phyloP scores from a whole-genome alignment of 2,329 filamentous ascomycete species.

The Aspergillus luchuensis region DNA sequence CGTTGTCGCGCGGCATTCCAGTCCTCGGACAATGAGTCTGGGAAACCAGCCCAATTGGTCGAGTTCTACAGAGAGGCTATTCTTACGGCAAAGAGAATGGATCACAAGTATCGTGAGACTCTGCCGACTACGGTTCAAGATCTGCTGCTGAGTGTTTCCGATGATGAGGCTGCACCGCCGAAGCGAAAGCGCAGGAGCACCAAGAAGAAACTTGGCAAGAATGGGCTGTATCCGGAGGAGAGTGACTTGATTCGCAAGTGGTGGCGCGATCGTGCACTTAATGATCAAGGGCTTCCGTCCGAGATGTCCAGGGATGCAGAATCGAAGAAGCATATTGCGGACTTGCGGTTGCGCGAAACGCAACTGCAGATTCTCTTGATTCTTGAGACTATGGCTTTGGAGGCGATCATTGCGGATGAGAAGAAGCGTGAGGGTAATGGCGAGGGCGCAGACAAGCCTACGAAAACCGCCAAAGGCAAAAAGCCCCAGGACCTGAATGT shows the following conservation, averaged over 20 bases:
- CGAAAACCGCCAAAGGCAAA: slow-evolving; percentile 33
- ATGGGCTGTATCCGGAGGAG: slow-evolving; percentile 51
- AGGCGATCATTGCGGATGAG: slow-evolving; percentile 29
- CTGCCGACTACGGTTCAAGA: slow-evolving; percentile 44
- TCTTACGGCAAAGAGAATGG: slow-evolving; percentile 49
- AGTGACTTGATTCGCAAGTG: slow-evolving; percentile 46
- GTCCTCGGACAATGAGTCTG: slow-evolving; percentile 23
- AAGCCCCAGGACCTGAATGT: slow-evolving; percentile 47
- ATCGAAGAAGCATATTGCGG: slow-evolving; percentile 44
- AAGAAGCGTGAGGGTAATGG: slow-evolving; percentile 23
- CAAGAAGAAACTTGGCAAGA: slow-evolving; percentile 49
- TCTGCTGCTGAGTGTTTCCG: slow-evolving; percentile 39
- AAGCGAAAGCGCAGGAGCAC: slow-evolving; percentile 38
- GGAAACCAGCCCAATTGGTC: slow-evolving; percentile 32
- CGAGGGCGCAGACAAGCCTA: slow-evolving; percentile 17
- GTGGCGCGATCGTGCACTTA: slow-evolving; percentile 46
- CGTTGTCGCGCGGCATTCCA: slow-evolving; percentile 47
- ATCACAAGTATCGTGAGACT: slow-evolving; percentile 51
- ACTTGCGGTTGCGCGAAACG: slow-evolving; percentile 51
- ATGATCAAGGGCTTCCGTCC: slow-evolving; percentile 26
- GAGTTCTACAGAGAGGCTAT: slow-evolving; percentile 47
- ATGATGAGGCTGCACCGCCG: slow-evolving; percentile 32
- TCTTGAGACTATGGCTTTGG: slow-evolving; percentile 50
- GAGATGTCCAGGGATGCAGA: slow-evolving; percentile 40
- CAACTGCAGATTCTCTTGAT: slow-evolving; percentile 54